Percentiles rank a stretch among this genome's conserved stretches.
These are phyloP conservation scores for Vanrija pseudolonga DNA, from an alignment of 1,284 basidiomycete genomes.

Conservation along the genomic window DNA sequence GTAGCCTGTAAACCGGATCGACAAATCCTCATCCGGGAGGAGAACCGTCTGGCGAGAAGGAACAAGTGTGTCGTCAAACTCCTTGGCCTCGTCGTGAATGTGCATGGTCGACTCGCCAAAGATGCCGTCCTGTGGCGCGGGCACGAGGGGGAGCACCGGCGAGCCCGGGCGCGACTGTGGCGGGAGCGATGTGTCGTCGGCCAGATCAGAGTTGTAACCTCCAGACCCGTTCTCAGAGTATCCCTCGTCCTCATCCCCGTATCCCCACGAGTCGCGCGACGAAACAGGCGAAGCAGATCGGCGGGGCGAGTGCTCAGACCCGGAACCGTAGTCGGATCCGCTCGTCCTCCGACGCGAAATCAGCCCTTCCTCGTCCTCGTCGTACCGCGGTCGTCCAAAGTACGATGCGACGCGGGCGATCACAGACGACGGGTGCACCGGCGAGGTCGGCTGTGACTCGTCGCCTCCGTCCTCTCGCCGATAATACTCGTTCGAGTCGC, in stretches of 20 bases:
- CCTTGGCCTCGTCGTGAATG: constrained; percentile 30
- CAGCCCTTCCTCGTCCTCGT: constrained; percentile 19
- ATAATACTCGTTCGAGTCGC: constrained; percentile 11
- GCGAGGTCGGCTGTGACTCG: constrained; percentile 13
- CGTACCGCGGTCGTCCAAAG: constrained; percentile 35
- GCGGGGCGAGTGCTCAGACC: constrained; percentile 16
- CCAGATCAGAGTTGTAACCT: constrained; percentile 45
- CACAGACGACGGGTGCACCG: constrained; percentile 27
- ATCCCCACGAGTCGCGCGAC: constrained; percentile 44
- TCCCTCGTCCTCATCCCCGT: constrained; percentile 29
- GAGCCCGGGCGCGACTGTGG: constrained; percentile 46
- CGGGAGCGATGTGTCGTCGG: constrained; percentile 49
- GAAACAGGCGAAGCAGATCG: constrained; percentile 23
- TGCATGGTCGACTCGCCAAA: constrained; percentile 37
- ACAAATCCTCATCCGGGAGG: constrained; percentile 85
- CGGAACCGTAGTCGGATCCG: constrained; percentile 10
- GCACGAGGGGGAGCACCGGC: constrained; percentile 43
- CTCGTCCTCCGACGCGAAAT: constrained; percentile 3
- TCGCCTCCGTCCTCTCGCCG: constrained; percentile 8
- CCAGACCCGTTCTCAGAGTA: constrained; percentile 34
- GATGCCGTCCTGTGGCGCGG: constrained; percentile 41
- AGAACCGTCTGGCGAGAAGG: constrained; percentile 71
- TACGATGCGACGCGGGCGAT: constrained; percentile 44
- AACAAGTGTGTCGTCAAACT: constrained; percentile 33
- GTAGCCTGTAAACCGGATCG: constrained; percentile 87